These are phyloP conservation scores for Saksenaea oblongispora DNA, from an alignment of 371 early-diverging fungal genomes.

Conservation along the genomic window DNA sequence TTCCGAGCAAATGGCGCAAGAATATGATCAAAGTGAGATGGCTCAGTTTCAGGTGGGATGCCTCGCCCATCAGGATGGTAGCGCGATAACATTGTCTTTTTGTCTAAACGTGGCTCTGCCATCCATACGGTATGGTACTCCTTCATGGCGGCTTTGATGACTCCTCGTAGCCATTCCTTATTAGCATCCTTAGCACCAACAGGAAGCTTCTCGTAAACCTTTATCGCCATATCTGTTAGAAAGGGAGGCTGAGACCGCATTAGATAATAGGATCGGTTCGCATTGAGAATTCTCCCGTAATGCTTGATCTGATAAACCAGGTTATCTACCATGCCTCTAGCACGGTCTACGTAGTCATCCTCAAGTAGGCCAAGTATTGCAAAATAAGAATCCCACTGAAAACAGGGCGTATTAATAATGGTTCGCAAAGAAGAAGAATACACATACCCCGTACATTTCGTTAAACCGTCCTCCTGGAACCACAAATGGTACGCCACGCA, in stretches of 20 bases:
- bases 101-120: conserved; percentile 74
- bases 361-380: conserved; percentile 84
- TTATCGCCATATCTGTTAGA: conserved; percentile 89
- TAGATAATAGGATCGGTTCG: conserved; percentile 95
- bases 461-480: conserved; percentile 97
- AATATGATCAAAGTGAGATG: conserved; percentile 87
- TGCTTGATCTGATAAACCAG: conserved; percentile 92
- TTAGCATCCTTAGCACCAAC: conserved; percentile 48
- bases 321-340: conserved; percentile 92
- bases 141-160: conserved; percentile 80
- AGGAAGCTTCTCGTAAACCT: conserved; percentile 62
- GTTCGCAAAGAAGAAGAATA: background rate
- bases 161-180: conserved; percentile 74
- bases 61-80: conserved; percentile 87
- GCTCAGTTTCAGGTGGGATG: conserved; percentile 95
- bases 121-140: conserved; percentile 93
- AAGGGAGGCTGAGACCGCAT: conserved; percentile 97
- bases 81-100: conserved; percentile 71
- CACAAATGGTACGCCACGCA: conserved; percentile 86
- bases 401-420: background rate
- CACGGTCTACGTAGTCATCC: conserved; percentile 78
- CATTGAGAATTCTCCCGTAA: conserved; percentile 95
- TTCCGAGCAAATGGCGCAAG: conserved; percentile 77
- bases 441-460: conserved; percentile 85
- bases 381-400: conserved; percentile 95